Conservation (phyloP, 2,329 filamentous ascomycete genomes). For the Trichoderma sp. region DNA sequence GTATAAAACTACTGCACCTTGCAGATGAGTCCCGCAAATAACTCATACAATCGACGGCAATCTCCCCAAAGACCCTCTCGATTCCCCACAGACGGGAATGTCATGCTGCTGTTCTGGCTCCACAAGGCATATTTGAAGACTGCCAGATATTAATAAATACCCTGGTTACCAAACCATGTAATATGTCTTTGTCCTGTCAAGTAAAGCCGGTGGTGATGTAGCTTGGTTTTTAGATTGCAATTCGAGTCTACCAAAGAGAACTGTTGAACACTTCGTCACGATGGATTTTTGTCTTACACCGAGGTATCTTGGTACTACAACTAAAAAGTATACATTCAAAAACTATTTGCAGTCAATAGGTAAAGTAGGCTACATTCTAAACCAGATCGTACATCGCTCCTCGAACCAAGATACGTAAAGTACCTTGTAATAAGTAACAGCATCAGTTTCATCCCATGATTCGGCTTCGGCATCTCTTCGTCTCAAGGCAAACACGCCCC, state of each 20-base stretch:
- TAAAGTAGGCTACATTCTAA: constrained; percentile 1
- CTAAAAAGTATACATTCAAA: background rate
- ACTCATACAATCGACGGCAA: background rate
- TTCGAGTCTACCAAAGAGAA: background rate
- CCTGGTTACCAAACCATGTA: background rate
- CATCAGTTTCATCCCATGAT: background rate
- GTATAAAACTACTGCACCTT: background rate
- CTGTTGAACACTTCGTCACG: too few relatives aligned
- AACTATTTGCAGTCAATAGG: background rate
- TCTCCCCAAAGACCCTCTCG: background rate
- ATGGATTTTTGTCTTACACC: background rate
- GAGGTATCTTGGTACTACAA: background rate
- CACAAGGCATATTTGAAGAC: background rate
- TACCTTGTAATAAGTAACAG: background rate
- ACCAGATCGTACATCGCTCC: background rate
- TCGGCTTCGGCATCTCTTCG: background rate
- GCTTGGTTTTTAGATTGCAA: background rate
- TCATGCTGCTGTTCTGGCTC: constrained; percentile 2
- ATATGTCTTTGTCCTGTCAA: background rate
- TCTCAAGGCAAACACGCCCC: background rate
- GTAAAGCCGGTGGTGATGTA: background rate
- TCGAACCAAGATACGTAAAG: background rate
- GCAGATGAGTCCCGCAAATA: background rate
- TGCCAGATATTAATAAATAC: background rate
- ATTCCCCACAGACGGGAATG: constrained; percentile 11